A percentile compares a stretch with the other conserved stretches of the same genome.
Conservation (phyloP, 805 yeast species). For the Yamadazyma sp. region DNA sequence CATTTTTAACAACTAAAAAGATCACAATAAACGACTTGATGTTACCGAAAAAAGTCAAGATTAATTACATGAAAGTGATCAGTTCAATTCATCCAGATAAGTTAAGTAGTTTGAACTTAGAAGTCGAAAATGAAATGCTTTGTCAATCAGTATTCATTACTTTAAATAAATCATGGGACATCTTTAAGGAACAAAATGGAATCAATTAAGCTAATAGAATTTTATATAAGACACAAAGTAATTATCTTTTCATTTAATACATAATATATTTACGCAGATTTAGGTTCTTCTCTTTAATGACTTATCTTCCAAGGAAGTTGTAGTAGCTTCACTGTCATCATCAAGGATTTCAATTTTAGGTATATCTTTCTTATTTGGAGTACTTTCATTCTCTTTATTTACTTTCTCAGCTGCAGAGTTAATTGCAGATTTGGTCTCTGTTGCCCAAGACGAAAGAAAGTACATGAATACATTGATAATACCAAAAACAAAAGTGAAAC, state of each 20-base stretch:
- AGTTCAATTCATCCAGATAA: conserved; percentile 85
- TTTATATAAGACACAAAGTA: too few relatives aligned
- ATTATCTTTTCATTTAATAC: too few relatives aligned
- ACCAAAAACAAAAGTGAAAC: conserved; percentile 43
- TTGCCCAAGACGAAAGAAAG: conserved; percentile 17
- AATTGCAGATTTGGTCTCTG: conserved; percentile 7
- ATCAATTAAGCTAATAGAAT: conserved; percentile 12
- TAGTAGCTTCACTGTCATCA: conserved; percentile 1
- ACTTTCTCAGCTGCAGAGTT: conserved; percentile 6
- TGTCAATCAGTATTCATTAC: conserved; percentile 85
- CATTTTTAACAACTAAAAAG: conserved; percentile 24
- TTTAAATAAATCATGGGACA: conserved; percentile 88
- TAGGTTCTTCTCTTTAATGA: conserved; percentile 7
- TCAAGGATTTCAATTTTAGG: conserved; percentile 14
- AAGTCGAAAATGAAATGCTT: conserved; percentile 71
- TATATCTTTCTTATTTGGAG: too few relatives aligned
- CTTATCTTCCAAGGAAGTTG: too few relatives aligned
- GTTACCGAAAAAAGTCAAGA: conserved; percentile 83
- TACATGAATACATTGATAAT: conserved; percentile 35
- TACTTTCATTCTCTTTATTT: neutral
- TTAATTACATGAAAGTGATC: conserved; percentile 78
- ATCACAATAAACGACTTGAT: conserved; percentile 72
- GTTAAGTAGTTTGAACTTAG: conserved; percentile 41
- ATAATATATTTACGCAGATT: too few relatives aligned
- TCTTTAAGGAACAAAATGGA: conserved; percentile 57